Conservation (phyloP, 345 rosid genomes). For the Balakata baccata region DNA sequence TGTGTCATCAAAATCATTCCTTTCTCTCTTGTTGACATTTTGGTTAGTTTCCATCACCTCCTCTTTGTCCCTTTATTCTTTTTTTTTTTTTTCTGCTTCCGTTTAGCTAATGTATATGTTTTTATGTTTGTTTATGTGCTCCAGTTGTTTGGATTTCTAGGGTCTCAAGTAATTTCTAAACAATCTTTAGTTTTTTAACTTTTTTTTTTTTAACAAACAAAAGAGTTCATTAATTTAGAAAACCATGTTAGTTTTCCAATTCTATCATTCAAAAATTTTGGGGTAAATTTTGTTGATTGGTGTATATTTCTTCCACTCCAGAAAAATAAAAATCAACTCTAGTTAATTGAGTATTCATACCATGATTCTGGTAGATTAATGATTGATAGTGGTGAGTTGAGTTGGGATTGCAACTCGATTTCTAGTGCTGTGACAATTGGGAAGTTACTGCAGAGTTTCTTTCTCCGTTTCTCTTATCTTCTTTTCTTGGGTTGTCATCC, state of each 20-base stretch:
- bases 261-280: neutral
- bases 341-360: neutral
- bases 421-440: too few species aligned
- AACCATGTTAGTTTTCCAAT: neutral
- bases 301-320: neutral
- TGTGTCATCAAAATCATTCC: slow-evolving; percentile 13
- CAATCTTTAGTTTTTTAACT: too few species aligned
- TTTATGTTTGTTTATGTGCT: neutral
- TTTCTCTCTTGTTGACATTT: slow-evolving; percentile 17
- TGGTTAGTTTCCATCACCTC: slow-evolving; percentile 26
- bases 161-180: too few species aligned
- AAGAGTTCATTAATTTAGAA: too few species aligned
- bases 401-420: too few species aligned
- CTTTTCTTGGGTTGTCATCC: too few species aligned
- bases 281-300: neutral
- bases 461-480: too few species aligned
- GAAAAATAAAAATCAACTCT: neutral
- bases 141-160: neutral
- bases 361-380: too few species aligned
- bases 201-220: too few species aligned
- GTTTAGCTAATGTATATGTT: too few species aligned
- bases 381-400: too few species aligned
- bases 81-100: neutral
- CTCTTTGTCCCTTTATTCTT: neutral
- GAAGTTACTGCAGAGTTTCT: too few species aligned